These are phyloP conservation scores for Plantago major DNA, from an alignment of 257 asterid species.

Conservation along the genomic window DNA sequence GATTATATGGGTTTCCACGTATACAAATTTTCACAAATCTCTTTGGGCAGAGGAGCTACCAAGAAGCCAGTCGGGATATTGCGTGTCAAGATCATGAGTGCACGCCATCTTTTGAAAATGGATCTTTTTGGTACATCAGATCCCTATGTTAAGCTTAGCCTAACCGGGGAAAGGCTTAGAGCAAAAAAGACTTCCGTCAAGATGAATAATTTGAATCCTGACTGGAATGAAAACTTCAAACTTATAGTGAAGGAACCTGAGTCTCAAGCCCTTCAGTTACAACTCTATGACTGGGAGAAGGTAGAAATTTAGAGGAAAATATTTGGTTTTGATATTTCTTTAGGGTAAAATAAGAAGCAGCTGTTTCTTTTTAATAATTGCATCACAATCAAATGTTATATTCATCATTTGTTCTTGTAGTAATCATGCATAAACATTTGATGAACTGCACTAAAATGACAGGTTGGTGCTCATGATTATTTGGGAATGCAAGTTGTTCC, in stretches of 20 bases:
- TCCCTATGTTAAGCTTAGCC: slow-evolving; percentile 77
- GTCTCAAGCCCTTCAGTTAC: slow-evolving; percentile 55
- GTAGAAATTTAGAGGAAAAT: slow-evolving; percentile 19
- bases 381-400: no score
- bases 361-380: no score
- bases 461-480: slow-evolving; percentile 80
- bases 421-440: neutral
- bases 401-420: neutral
- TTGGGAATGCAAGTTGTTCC: slow-evolving; percentile 79
- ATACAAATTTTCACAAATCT: neutral
- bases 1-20: no score
- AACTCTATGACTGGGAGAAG: slow-evolving; percentile 83
- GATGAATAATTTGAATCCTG: slow-evolving; percentile 70
- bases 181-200: slow-evolving; percentile 59
- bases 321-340: no score
- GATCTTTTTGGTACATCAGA: slow-evolving; percentile 67
- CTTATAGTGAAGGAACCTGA: slow-evolving; percentile 68
- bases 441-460: neutral
- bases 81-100: slow-evolving; percentile 66
- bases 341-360: neutral
- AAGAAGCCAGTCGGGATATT: slow-evolving; percentile 86
- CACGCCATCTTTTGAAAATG: slow-evolving; percentile 53
- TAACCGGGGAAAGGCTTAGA: slow-evolving; percentile 56
- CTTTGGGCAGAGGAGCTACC: slow-evolving; percentile 48
- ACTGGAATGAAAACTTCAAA: slow-evolving; percentile 75